Base-by-base conservation (phyloP, 768 basidiomycete species). In the Mycena pura region DNA sequence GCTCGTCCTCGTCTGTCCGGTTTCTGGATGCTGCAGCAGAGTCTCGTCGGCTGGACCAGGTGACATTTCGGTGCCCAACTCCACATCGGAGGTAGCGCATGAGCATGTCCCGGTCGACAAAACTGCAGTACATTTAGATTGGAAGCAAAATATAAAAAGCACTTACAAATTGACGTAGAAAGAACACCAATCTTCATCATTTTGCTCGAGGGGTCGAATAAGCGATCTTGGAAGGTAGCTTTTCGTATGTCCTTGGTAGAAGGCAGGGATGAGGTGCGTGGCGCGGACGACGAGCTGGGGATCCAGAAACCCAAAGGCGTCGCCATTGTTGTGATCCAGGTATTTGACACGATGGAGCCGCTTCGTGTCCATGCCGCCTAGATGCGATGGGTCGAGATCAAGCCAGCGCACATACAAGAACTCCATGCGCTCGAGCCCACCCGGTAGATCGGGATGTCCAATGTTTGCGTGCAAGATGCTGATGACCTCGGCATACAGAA, bases 21-120 rank as follows among this genome's bases (percentile, higher is more conserved):
- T n/a, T n/a, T n/a, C n/a, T n/a, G n/a, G n/a, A n/a, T n/a, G n/a
- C n/a, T n/a, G n/a, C n/a, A n/a, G n/a, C n/a, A n/a, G n/a, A n/a
- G n/a, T n/a, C n/a, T n/a, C n/a, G n/a, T n/a, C n/a, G n/a, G n/a
- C n/a, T n/a, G n/a, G n/a, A n/a, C 19, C n/a, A 9, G 19, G 14
- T 11, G 7, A 28, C 9, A 14, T 38, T n/a, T 17, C 17, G 13
- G 34, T 77, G 74, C 19, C 77, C 76, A 32, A 77, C 54, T 2
- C 71, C 77, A 6, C 68, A 62, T 3, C 72, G 72, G 17, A 63
- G 50, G 54, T 66, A 76, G 6, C 73, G 67, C 70, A 76, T 73
- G 15, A 76, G 60, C 77, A 77, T 81, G 39, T 81, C 78, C 3
- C 74, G 66, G 55, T 80, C 77, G 10, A 74, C 75, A 57, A 78